Evolutionary conservation across 352 stramenopile species (phyloP).

Genomic region (Globisporangium canariense): DNA sequence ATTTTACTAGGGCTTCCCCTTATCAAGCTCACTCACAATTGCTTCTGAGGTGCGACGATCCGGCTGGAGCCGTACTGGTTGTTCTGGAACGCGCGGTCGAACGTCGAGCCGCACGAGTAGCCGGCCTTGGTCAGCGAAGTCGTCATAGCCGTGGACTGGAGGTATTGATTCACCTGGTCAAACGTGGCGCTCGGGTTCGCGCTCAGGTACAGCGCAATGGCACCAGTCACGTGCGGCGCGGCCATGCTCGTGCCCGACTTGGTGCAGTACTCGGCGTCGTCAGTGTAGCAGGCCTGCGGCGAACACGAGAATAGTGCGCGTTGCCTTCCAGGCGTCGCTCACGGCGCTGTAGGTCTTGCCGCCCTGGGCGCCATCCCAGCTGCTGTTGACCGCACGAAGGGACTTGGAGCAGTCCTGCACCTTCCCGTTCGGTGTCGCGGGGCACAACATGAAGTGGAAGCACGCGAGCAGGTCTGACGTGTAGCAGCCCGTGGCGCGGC

Average conservation of each 20-base stretch:
- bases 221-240: conserved; percentile 52
- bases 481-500: conserved; percentile 1
- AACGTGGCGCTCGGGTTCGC: conserved; percentile 12
- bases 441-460: conserved; percentile 43
- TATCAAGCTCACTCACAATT: too few relatives aligned
- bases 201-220: conserved; percentile 46
- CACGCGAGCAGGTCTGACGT: conserved; percentile 21
- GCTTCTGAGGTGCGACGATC: not conserved
- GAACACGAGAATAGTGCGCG: conserved; percentile 58
- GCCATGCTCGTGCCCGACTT: conserved; percentile 72
- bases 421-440: conserved; percentile 35
- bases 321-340: conserved; percentile 39
- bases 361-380: conserved; percentile 54
- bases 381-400: conserved; percentile 64
- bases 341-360: conserved; percentile 39
- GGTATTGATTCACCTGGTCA: conserved; percentile 8
- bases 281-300: conserved; percentile 49
- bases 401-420: conserved; percentile 44
- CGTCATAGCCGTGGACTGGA: conserved; percentile 13
- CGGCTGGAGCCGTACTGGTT: conserved; percentile 21
- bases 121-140: not conserved
- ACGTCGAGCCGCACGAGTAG: conserved; percentile 16
- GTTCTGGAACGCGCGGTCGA: conserved; percentile 22
- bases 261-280: conserved; percentile 44
- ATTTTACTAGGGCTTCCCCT: not conserved